Conservation (phyloP, 495 filamentous ascomycete genomes). For the Entonaema liquescens region DNA sequence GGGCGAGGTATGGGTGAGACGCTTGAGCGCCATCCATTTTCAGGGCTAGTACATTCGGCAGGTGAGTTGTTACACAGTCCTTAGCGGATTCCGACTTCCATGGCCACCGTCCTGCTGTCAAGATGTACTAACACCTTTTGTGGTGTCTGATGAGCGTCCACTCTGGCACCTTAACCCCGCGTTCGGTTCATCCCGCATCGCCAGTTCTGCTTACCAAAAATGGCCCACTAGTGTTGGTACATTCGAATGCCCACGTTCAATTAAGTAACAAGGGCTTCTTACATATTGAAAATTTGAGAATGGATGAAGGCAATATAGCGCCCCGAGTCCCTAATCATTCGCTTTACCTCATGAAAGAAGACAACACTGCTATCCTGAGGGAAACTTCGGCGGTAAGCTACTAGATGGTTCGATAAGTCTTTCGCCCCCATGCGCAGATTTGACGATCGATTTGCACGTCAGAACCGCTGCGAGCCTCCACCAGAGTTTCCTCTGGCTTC, state of each 20-base stretch:
- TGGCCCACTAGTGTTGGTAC: constrained; percentile 14
- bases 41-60: constrained; percentile 14
- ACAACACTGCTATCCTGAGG: constrained; percentile 14
- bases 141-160: constrained; percentile 14
- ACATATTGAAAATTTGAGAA: constrained; percentile 13
- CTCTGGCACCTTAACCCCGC: constrained; percentile 12
- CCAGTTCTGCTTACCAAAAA: constrained; percentile 14
- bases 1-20: constrained; percentile 12
- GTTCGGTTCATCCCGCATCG: constrained; percentile 13
- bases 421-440: constrained; percentile 13
- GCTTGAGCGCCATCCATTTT: constrained; percentile 14
- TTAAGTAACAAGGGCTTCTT: constrained; percentile 13
- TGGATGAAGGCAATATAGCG: constrained; percentile 13
- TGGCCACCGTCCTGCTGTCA: constrained; percentile 13
- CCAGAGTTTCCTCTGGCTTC: constrained; percentile 14
- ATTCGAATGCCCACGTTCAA: constrained; percentile 14
- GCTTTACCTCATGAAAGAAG: constrained; percentile 14
- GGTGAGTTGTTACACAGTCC: constrained; percentile 14
- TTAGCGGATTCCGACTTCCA: constrained; percentile 14
- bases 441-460: constrained; percentile 14
- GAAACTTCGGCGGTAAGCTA: constrained; percentile 14
- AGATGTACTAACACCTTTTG: constrained; percentile 15
- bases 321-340: constrained; percentile 14
- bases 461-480: constrained; percentile 13
- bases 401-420: constrained; percentile 15